phyloP scores from a whole-genome alignment of 108 stramenopile species.

The Conticribra weissflogii region DNA sequence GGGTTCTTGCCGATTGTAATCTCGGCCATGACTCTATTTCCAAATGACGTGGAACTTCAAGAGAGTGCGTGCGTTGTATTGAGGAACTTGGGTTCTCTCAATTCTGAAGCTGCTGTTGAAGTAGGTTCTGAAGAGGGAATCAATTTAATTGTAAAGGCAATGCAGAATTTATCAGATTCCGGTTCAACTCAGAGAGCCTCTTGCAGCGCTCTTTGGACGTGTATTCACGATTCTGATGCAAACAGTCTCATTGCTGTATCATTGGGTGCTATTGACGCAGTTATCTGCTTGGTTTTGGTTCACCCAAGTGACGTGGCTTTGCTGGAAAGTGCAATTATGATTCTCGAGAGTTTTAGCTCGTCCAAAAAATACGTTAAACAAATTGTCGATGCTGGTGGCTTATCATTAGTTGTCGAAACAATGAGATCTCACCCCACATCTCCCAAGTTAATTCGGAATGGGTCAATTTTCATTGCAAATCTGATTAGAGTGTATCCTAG shows the following conservation, averaged over 20 bases:
- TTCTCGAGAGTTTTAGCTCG: constrained; percentile 50
- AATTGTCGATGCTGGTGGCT: constrained; percentile 53
- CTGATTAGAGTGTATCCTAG: constrained; percentile 32
- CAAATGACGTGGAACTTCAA: constrained; percentile 4
- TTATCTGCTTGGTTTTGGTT: constrained; percentile 56
- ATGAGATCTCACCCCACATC: constrained; percentile 53
- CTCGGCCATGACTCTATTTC: constrained; percentile 3
- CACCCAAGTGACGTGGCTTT: constrained; percentile 42
- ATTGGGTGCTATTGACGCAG: constrained; percentile 55
- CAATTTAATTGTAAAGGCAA: constrained; percentile 34
- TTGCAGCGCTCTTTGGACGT: constrained; percentile 53
- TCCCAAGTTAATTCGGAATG: constrained; percentile 42
- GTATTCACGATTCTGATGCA: constrained; percentile 40
- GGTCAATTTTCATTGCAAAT: constrained; percentile 49
- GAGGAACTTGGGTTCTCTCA: constrained; percentile 8
- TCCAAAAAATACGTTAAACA: constrained; percentile 34
- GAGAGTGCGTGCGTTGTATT: constrained; percentile 25
- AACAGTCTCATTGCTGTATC: constrained; percentile 43
- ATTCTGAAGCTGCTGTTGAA: constrained; percentile 8
- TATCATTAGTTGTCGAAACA: constrained; percentile 51
- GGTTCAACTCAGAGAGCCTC: constrained; percentile 50
- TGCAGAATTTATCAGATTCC: constrained; percentile 62
- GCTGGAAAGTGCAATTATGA: constrained; percentile 57
- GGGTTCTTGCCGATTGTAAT: constrained; percentile 10
- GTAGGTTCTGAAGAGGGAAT: constrained; percentile 22